phyloP scores from a whole-genome alignment of 169 alveolate genomes.

The Plasmodium ovale region DNA sequence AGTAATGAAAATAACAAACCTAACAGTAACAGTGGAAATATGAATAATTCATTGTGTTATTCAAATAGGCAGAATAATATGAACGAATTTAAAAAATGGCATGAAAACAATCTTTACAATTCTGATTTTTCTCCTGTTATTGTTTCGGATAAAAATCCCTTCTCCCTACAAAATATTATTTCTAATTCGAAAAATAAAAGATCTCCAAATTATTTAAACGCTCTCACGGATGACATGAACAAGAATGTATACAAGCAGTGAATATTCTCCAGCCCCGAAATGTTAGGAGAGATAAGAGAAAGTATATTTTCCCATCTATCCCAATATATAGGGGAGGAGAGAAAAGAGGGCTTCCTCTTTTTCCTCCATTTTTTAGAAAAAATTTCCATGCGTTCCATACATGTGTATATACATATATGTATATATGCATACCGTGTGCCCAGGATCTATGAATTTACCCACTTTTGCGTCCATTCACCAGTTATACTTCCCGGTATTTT shows the following conservation, averaged over 20 bases:
- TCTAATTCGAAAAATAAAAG: slow-evolving; percentile 11
- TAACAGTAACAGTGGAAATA: not conserved
- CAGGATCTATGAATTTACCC: not conserved
- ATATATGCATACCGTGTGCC: not conserved
- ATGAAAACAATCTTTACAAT: slow-evolving; percentile 30
- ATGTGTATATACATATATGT: not conserved
- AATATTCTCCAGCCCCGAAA: not conserved
- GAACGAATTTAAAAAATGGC: slow-evolving; percentile 36
- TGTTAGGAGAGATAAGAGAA: too few species aligned
- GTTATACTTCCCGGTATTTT: not conserved
- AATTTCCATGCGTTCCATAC: not conserved
- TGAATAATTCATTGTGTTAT: slow-evolving; percentile 28
- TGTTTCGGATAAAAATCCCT: slow-evolving; percentile 76
- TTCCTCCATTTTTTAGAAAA: too few species aligned
- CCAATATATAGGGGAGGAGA: not conserved
- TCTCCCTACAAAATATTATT: slow-evolving; percentile 69
- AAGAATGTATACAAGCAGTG: slow-evolving; percentile 15
- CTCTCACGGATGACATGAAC: slow-evolving; percentile 14
- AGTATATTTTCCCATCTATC: not conserved
- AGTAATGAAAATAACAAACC: slow-evolving; percentile 3
- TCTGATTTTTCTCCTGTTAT: slow-evolving; percentile 56
- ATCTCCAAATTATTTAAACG: slow-evolving; percentile 24
- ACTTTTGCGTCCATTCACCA: not conserved
- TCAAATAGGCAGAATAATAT: slow-evolving; percentile 31
- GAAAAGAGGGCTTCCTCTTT: not conserved